A percentile compares a stretch with the other conserved stretches of the same genome.
These are phyloP conservation scores for Hygrophorus russula DNA, from an alignment of 768 basidiomycete genomes.

Conservation along the genomic window DNA sequence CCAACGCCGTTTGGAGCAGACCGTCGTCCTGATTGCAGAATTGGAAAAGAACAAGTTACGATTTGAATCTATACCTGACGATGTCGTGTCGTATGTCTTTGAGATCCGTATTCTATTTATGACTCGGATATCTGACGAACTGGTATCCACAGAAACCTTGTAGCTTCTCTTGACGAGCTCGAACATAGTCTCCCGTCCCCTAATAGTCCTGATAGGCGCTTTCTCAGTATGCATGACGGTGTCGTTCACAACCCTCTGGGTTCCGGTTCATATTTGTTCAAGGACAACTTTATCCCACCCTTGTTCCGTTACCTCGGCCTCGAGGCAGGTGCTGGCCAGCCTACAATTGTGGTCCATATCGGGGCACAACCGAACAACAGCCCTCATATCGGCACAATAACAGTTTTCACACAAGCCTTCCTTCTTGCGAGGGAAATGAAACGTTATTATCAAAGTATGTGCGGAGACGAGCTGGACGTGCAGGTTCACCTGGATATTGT, in stretches of 20 bases:
- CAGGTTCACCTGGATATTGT: constrained; percentile 16
- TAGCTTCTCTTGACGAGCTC: background rate
- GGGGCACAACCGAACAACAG: constrained; percentile 23
- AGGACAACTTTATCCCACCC: constrained; percentile 6
- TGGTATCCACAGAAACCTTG: too few species aligned
- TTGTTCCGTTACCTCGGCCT: constrained; percentile 7
- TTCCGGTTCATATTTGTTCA: constrained; percentile 14
- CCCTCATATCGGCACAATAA: constrained; percentile 19
- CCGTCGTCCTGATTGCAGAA: too few species aligned
- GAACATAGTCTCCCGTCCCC: background rate
- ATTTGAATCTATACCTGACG: too few species aligned
- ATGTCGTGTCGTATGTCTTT: too few species aligned
- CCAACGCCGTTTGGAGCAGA: too few species aligned
- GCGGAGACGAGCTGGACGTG: constrained; percentile 5
- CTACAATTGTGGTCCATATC: constrained; percentile 12
- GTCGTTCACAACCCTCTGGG: constrained; percentile 16
- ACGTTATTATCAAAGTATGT: background rate
- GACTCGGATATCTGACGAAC: too few species aligned
- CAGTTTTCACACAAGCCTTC: constrained; percentile 17
- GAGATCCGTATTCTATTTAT: too few species aligned
- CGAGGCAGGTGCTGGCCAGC: background rate
- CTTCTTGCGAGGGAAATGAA: constrained; percentile 14
- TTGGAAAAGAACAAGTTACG: too few species aligned
- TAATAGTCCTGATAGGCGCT: background rate
- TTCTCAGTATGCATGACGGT: constrained; percentile 10